phyloP scores from a whole-genome alignment of 177 flowering plant species.

The Tripterygium wilfordii region DNA sequence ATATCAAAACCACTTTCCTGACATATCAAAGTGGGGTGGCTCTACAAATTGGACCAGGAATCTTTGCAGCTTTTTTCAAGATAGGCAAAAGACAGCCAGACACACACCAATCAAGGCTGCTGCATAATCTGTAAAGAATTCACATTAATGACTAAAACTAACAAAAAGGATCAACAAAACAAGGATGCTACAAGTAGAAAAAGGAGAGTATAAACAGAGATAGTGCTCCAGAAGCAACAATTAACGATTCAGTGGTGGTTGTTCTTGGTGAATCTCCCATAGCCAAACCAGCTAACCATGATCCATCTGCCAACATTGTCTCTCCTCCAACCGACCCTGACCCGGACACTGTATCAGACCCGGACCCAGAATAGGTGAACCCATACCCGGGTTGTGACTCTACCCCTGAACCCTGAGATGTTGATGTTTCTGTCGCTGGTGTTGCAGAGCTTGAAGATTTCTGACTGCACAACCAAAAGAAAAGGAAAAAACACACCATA shows the following conservation, averaged over 20 bases:
- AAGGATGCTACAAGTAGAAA: slow-evolving; percentile 26
- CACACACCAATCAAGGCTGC: slow-evolving; percentile 9
- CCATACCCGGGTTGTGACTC: slow-evolving; percentile 8
- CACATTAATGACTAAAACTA: slow-evolving; percentile 6
- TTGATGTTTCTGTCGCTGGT: slow-evolving; percentile 15
- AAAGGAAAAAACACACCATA: not conserved
- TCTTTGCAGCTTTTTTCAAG: slow-evolving; percentile 19
- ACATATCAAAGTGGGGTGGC: too few relatives aligned
- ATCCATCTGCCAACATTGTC: slow-evolving; percentile 48
- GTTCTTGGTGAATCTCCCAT: slow-evolving; percentile 55
- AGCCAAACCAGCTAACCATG: slow-evolving; percentile 72
- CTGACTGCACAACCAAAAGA: slow-evolving; percentile 29
- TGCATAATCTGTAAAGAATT: slow-evolving; percentile 5
- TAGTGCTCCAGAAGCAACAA: slow-evolving; percentile 11
- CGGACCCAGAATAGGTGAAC: slow-evolving; percentile 11
- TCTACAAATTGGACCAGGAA: slow-evolving; percentile 14
- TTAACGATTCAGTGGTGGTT: slow-evolving; percentile 7
- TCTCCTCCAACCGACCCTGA: slow-evolving; percentile 13
- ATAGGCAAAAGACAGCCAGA: slow-evolving; percentile 4
- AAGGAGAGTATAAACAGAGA: slow-evolving; percentile 16
- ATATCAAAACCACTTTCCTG: too few relatives aligned
- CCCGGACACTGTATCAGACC: slow-evolving; percentile 2
- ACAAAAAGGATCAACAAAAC: not conserved
- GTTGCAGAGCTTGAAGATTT: slow-evolving; percentile 33
- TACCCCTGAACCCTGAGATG: slow-evolving; percentile 8